Percentiles rank a stretch among this genome's conserved stretches.
Conservation (phyloP, 805 yeast species). For the Saccharomycopsis malanga region DNA sequence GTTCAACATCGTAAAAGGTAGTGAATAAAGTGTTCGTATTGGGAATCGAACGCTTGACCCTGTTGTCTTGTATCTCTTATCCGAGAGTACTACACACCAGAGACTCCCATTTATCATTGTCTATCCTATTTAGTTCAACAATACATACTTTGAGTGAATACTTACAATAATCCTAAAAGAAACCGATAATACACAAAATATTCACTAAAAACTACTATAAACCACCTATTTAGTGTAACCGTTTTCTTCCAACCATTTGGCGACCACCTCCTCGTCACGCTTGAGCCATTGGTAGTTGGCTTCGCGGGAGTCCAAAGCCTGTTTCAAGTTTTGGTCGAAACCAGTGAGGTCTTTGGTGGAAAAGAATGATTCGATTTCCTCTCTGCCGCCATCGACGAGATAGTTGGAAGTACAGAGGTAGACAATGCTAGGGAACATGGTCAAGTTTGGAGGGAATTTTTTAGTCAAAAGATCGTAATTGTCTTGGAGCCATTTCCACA, state of each 20-base stretch:
- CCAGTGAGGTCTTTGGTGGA: conserved; percentile 51
- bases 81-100: too few species aligned
- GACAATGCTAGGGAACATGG: conserved; percentile 75
- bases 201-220: too few species aligned
- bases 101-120: too few species aligned
- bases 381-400: conserved; percentile 47
- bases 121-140: too few species aligned
- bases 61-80: too few species aligned
- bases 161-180: too few species aligned
- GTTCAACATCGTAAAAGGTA: too few species aligned
- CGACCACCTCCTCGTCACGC: conserved; percentile 45
- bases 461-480: conserved; percentile 68
- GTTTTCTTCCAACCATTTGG: conserved; percentile 41
- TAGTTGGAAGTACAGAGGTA: conserved; percentile 53
- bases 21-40: too few species aligned
- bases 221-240: conserved; percentile 24
- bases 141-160: too few species aligned
- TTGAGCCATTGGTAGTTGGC: conserved; percentile 52
- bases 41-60: too few species aligned
- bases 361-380: conserved; percentile 46
- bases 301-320: conserved; percentile 52
- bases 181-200: too few species aligned
- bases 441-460: conserved; percentile 71
- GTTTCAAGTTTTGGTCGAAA: conserved; percentile 57
- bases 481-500: conserved; percentile 65